Conservation (phyloP, 768 basidiomycete species). For the Mycena capillaripes region DNA sequence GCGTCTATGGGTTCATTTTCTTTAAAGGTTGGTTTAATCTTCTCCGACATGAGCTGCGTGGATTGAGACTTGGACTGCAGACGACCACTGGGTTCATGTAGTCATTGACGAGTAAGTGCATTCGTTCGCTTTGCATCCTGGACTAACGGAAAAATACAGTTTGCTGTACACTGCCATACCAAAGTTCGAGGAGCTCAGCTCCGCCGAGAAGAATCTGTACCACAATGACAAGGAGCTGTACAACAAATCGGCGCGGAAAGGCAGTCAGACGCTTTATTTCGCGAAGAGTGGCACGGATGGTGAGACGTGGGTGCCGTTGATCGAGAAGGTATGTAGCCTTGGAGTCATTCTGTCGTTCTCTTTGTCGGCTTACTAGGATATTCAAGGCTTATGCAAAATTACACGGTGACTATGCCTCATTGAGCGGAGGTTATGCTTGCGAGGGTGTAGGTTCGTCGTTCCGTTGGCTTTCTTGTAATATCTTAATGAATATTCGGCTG, state of each 20-base stretch:
- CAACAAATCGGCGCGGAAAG: slow-evolving; percentile 58
- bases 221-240: slow-evolving; percentile 64
- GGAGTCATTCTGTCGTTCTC: slow-evolving; percentile 55
- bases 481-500: neutral
- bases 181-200: slow-evolving; percentile 63
- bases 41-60: neutral
- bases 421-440: slow-evolving; percentile 57
- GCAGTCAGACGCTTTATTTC: slow-evolving; percentile 63
- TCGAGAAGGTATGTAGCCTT: slow-evolving; percentile 64
- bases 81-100: slow-evolving; percentile 59
- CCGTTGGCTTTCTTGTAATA: neutral
- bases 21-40: slow-evolving; percentile 58
- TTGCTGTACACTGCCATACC: slow-evolving; percentile 64
- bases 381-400: slow-evolving; percentile 31
- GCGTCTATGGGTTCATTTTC: slow-evolving; percentile 73
- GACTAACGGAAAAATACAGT: slow-evolving; percentile 42
- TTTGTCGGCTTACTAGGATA: neutral
- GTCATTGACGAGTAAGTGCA: slow-evolving; percentile 67
- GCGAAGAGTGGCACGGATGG: slow-evolving; percentile 60
- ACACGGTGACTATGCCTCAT: slow-evolving; percentile 55
- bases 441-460: slow-evolving; percentile 53
- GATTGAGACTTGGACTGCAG: neutral
- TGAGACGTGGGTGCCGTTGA: slow-evolving; percentile 70
- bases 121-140: neutral
- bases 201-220: slow-evolving; percentile 57